A percentile compares a stretch with the other conserved stretches of the same genome.
Conservation (phyloP, 1,284 basidiomycete genomes). For the Leccinum subfulvum region DNA sequence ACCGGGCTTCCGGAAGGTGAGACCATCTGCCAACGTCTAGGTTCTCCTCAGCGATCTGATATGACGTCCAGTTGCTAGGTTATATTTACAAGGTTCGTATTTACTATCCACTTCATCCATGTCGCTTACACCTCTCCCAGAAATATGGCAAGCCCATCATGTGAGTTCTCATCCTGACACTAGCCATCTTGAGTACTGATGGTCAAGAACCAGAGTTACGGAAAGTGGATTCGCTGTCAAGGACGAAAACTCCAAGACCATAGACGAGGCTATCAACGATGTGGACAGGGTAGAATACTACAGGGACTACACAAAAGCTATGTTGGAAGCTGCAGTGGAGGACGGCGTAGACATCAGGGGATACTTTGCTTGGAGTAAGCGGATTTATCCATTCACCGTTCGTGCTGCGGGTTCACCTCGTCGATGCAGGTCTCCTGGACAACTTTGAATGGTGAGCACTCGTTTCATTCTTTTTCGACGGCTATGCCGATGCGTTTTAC, state of each 20-base stretch:
- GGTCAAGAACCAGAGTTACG: slow-evolving; percentile 46
- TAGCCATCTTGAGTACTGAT: not conserved
- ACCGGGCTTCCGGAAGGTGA: slow-evolving; percentile 13
- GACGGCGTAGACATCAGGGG: slow-evolving; percentile 68
- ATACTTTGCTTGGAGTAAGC: slow-evolving; percentile 73
- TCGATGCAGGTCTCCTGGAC: slow-evolving; percentile 7
- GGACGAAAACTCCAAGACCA: slow-evolving; percentile 54
- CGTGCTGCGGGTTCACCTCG: not conserved
- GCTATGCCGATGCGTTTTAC: not conserved
- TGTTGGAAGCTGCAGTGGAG: slow-evolving; percentile 56
- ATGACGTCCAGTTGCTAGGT: slow-evolving; percentile 2
- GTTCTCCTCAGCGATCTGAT: not conserved
- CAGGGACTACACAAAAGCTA: slow-evolving; percentile 58
- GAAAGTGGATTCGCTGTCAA: slow-evolving; percentile 76
- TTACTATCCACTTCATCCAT: not conserved
- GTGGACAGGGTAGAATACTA: slow-evolving; percentile 68
- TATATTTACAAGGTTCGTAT: slow-evolving; percentile 9
- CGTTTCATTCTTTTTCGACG: not conserved
- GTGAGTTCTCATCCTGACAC: not conserved
- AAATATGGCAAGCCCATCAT: slow-evolving; percentile 10
- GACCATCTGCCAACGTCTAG: not conserved
- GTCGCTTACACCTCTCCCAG: not conserved
- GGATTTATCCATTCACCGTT: not conserved
- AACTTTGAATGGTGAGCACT: slow-evolving; percentile 9
- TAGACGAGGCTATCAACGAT: slow-evolving; percentile 63